These are phyloP conservation scores for Diaporthe citrichinensis DNA, from an alignment of 2,329 filamentous ascomycete genomes.

Conservation along the genomic window DNA sequence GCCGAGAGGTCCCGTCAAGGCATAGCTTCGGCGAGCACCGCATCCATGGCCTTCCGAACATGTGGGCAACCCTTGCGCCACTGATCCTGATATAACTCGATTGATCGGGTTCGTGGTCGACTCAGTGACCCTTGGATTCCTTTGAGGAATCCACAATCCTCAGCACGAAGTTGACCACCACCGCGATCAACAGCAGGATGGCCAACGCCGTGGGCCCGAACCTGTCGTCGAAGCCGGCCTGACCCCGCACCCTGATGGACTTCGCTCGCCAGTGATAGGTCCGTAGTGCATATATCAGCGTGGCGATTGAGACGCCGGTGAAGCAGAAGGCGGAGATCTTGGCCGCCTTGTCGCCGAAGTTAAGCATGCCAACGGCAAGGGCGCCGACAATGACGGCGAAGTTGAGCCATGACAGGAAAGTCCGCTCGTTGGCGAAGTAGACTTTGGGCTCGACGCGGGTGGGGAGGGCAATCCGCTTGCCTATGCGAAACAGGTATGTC, in stretches of 20 bases:
- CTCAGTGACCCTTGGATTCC: constrained; percentile 54
- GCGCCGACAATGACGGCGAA: constrained; percentile 99
- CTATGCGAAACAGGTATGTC: constrained; percentile 59
- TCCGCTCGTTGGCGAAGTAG: constrained; percentile 99
- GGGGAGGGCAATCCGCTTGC: constrained; percentile 98
- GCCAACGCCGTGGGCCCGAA: constrained; percentile 94
- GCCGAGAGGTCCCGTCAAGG: not conserved
- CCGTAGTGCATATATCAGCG: constrained; percentile 94
- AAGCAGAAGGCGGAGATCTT: constrained; percentile 96
- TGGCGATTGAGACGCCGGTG: constrained; percentile 92
- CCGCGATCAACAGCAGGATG: constrained; percentile 86
- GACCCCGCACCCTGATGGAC: constrained; percentile 90
- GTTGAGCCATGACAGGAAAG: constrained; percentile 99
- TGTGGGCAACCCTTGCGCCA: not conserved
- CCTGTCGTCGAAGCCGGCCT: constrained; percentile 96
- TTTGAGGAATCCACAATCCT: constrained; percentile 69
- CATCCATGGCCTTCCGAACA: not conserved
- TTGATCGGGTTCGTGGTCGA: not conserved
- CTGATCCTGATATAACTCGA: not conserved
- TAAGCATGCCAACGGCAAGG: constrained; percentile 95
- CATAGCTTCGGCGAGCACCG: not conserved
- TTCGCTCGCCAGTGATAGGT: constrained; percentile 98
- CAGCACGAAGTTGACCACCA: constrained; percentile 96
- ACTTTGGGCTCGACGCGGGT: constrained; percentile 99
- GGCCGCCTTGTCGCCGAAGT: constrained; percentile 95